Conservation (phyloP, 2,329 filamentous ascomycete genomes). For the Teratosphaeria viscida region DNA sequence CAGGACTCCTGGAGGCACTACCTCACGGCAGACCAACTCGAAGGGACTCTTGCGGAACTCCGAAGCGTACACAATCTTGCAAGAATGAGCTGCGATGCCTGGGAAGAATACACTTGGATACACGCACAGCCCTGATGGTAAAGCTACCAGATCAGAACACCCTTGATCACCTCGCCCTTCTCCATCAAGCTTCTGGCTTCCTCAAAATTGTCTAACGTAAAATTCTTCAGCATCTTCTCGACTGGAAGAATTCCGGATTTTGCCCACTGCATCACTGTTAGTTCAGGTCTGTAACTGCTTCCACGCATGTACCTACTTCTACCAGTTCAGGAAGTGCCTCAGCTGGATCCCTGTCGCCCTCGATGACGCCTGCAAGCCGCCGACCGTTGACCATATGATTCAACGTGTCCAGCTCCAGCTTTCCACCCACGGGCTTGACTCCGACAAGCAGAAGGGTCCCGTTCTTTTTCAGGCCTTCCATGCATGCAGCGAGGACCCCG, state of each 20-base stretch:
- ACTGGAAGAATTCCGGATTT: neutral
- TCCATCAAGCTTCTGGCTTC: neutral
- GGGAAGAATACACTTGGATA: too few relatives aligned
- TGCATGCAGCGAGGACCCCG: neutral
- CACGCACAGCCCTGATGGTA: too few relatives aligned
- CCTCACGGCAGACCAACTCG: too few relatives aligned
- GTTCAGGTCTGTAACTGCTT: neutral
- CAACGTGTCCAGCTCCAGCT: neutral
- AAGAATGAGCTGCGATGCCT: too few relatives aligned
- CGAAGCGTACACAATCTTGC: too few relatives aligned
- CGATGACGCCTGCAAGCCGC: neutral
- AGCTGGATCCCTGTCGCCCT: neutral
- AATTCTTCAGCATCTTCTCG: neutral
- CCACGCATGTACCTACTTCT: neutral
- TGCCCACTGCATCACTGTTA: neutral
- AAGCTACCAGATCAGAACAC: neutral
- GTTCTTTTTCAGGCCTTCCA: neutral
- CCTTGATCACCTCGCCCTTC: neutral
- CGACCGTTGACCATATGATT: neutral
- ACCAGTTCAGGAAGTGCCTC: neutral
- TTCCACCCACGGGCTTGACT: neutral
- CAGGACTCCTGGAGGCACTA: too few relatives aligned
- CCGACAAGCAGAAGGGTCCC: neutral
- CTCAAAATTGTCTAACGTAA: neutral
- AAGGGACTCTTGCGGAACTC: too few relatives aligned